Conservation (phyloP, 208 protist species). For the Trichomonas vaginalis region DNA sequence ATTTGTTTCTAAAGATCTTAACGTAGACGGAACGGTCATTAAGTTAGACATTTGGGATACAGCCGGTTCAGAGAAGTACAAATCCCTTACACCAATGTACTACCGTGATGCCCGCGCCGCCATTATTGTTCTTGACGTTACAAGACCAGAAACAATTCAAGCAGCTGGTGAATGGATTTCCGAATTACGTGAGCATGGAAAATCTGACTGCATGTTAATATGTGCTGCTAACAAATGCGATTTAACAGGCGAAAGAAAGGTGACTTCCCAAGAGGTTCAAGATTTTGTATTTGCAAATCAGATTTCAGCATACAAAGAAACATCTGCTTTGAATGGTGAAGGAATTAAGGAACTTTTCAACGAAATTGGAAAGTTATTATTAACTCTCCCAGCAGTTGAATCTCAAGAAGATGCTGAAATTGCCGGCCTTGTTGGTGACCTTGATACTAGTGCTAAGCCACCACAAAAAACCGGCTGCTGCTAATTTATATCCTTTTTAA, state of each 20-base stretch:
- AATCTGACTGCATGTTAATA: constrained; percentile 60
- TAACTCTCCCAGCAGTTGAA: neutral
- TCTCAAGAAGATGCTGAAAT: neutral
- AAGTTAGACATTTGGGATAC: constrained; percentile 10
- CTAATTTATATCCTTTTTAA: neutral
- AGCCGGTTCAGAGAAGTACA: neutral
- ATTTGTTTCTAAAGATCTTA: neutral
- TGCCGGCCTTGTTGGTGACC: neutral
- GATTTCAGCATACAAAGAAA: neutral
- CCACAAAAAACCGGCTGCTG: neutral
- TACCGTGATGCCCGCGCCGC: constrained; percentile 39
- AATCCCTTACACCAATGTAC: neutral
- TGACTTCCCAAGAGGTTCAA: neutral
- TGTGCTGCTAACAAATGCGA: neutral
- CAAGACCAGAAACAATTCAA: constrained; percentile 80
- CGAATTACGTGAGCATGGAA: constrained; percentile 81
- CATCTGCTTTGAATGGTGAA: constrained; percentile 5
- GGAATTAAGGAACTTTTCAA: neutral
- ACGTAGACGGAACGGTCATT: neutral
- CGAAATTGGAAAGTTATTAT: neutral
- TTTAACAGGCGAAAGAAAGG: neutral
- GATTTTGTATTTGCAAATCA: neutral
- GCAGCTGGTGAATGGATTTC: constrained; percentile 88
- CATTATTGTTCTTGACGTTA: constrained; percentile 95
- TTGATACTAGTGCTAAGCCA: neutral